phyloP scores from a whole-genome alignment of 1,284 basidiomycete genomes.

The Chondrostereum purpureum region DNA sequence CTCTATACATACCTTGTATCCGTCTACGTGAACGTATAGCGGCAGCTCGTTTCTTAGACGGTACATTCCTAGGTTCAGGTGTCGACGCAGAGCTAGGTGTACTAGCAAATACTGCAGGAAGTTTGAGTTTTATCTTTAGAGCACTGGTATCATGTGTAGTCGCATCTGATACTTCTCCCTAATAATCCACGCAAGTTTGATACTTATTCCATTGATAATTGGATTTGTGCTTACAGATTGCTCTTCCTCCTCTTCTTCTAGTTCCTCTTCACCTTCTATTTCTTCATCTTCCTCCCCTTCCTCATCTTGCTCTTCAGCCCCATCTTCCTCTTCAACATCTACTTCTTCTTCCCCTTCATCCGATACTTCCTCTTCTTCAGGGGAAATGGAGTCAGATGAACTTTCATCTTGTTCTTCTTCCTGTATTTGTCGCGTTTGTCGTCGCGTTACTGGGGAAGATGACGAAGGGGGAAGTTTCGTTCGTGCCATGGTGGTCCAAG shows the following conservation, averaged over 20 bases:
- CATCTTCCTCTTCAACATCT: too few species aligned
- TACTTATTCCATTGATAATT: background rate
- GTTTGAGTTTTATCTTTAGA: constrained; percentile 61
- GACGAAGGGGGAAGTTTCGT: background rate
- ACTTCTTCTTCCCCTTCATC: background rate
- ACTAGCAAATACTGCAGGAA: constrained; percentile 37
- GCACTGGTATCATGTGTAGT: constrained; percentile 22
- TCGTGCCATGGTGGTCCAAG: background rate
- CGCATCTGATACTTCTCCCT: constrained; percentile 24
- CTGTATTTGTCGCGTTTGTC: background rate
- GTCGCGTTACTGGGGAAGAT: background rate
- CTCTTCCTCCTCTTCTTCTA: constrained; percentile 10
- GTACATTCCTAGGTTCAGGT: constrained; percentile 26
- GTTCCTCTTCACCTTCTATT: constrained; percentile 20
- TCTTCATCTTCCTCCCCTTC: constrained; percentile 27
- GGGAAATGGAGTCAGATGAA: background rate
- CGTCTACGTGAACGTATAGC: constrained; percentile 18
- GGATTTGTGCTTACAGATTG: constrained; percentile 9
- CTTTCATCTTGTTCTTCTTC: background rate
- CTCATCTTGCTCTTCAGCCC: constrained; percentile 16
- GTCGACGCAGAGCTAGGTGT: constrained; percentile 34
- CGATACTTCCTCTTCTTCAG: background rate
- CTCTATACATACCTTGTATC: constrained; percentile 14
- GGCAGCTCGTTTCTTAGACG: constrained; percentile 16
- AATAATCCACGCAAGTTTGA: background rate